Evolutionary conservation across 352 stramenopile genomes (phyloP).

Genomic region (Proteromonas lacertae): DNA sequence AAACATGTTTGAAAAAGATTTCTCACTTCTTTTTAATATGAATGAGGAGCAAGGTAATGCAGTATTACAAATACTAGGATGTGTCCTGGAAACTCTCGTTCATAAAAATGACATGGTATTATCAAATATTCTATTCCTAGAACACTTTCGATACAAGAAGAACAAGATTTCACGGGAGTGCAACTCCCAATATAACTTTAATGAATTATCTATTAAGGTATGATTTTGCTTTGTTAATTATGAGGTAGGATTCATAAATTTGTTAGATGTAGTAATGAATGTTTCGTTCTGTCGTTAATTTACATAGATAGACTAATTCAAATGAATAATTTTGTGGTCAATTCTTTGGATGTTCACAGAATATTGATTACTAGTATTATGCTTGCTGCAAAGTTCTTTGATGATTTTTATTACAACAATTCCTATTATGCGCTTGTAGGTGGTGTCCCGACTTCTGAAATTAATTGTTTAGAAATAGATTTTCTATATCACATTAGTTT

Average conservation of each 20-base stretch:
- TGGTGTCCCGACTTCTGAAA: constrained; percentile 18
- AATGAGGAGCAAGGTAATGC: too few species aligned
- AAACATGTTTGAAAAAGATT: too few species aligned
- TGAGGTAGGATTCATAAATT: constrained; percentile 87
- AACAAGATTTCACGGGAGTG: too few species aligned
- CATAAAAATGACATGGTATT: too few species aligned
- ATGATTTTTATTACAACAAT: constrained; percentile 99
- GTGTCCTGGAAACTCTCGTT: too few species aligned
- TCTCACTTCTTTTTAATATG: too few species aligned
- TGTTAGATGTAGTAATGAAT: constrained; percentile 80
- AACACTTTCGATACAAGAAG: too few species aligned
- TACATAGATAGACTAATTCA: constrained; percentile 95
- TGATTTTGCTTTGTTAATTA: too few species aligned
- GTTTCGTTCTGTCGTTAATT: constrained; percentile 86
- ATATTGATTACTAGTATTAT: constrained; percentile 85
- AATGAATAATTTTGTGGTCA: constrained; percentile 71
- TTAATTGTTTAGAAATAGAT: constrained; percentile 88
- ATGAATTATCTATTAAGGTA: too few species aligned
- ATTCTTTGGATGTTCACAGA: constrained; percentile 80
- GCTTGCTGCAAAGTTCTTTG: constrained; percentile 92
- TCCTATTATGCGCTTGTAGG: constrained; percentile 79
- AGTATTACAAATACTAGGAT: too few species aligned
- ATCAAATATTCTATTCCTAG: too few species aligned
- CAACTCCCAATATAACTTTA: too few species aligned
- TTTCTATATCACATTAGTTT: constrained; percentile 93